Percentiles rank a stretch among this genome's conserved stretches.
phyloP scores from a whole-genome alignment of 2,329 filamentous ascomycete species.

The Fusarium sp. region DNA sequence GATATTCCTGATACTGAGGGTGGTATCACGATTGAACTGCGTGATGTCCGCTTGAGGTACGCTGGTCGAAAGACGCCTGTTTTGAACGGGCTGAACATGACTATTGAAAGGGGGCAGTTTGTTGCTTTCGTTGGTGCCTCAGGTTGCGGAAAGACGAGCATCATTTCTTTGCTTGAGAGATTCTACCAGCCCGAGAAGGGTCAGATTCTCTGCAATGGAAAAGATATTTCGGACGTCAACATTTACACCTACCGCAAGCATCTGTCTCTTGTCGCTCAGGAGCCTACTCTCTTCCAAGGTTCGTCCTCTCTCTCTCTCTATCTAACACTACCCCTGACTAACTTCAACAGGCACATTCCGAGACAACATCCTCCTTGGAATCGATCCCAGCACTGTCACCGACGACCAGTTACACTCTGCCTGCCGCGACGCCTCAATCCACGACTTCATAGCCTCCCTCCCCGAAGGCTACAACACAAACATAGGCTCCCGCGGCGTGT shows the following conservation, averaged over 20 bases:
- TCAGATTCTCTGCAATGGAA: constrained; percentile 72
- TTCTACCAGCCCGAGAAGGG: constrained; percentile 77
- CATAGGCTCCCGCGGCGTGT: constrained; percentile 74
- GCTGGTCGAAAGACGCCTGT: constrained; percentile 68
- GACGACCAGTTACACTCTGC: constrained; percentile 64
- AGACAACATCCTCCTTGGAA: constrained; percentile 78
- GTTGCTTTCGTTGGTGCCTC: constrained; percentile 77
- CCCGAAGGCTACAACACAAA: constrained; percentile 76
- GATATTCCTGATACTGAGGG: constrained; percentile 59
- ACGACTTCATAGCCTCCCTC: constrained; percentile 77
- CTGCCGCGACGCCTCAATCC: constrained; percentile 73
- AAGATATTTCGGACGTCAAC: constrained; percentile 69
- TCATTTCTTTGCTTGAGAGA: constrained; percentile 72
- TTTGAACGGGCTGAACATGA: constrained; percentile 71
- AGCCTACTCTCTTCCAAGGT: constrained; percentile 78
- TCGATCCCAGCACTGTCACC: constrained; percentile 64
- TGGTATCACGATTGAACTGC: constrained; percentile 68
- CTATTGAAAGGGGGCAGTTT: constrained; percentile 76
- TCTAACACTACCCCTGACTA: not conserved
- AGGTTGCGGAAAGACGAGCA: constrained; percentile 79
- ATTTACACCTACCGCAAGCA: constrained; percentile 73
- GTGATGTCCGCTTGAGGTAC: constrained; percentile 70
- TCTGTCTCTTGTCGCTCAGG: constrained; percentile 79
- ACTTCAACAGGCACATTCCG: constrained; percentile 61
- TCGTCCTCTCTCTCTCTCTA: not conserved